phyloP scores from a whole-genome alignment of 1,284 basidiomycete genomes.

The Ceratobasidium sp. region DNA sequence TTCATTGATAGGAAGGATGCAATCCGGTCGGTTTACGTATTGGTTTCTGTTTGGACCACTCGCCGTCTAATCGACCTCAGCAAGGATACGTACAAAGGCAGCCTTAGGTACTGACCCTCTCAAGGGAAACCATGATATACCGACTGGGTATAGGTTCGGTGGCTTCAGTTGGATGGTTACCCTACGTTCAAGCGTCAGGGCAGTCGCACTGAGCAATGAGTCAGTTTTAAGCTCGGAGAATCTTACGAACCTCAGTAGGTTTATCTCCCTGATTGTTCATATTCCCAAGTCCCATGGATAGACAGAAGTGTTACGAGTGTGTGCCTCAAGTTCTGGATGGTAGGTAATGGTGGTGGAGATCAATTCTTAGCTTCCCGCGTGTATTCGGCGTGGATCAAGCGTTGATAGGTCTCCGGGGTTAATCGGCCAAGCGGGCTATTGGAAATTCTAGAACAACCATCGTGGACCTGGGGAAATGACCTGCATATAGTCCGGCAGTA shows the following conservation, averaged over 20 bases:
- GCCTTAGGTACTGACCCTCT: background rate
- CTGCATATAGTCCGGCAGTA: no score
- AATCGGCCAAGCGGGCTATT: no score
- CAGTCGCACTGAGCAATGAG: background rate
- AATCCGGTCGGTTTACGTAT: no score
- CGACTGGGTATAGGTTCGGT: background rate
- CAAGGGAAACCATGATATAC: background rate
- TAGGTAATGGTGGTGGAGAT: background rate
- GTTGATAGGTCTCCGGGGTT: no score
- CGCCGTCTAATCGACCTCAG: no score
- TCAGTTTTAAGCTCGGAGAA: background rate
- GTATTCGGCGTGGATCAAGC: no score
- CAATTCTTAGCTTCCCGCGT: background rate
- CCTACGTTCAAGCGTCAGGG: background rate
- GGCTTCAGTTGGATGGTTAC: background rate
- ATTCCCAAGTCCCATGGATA: background rate
- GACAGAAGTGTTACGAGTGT: background rate
- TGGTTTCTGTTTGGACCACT: no score
- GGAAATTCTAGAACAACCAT: no score
- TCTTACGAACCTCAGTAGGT: background rate
- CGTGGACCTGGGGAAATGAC: no score
- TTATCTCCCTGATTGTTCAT: conserved; percentile 1
- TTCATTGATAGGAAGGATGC: no score
- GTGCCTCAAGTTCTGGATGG: background rate
- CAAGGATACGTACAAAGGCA: no score